Evolutionary conservation across 2,329 filamentous ascomycete genomes (phyloP).

Genomic region (Paramyrothecium sp.): DNA sequence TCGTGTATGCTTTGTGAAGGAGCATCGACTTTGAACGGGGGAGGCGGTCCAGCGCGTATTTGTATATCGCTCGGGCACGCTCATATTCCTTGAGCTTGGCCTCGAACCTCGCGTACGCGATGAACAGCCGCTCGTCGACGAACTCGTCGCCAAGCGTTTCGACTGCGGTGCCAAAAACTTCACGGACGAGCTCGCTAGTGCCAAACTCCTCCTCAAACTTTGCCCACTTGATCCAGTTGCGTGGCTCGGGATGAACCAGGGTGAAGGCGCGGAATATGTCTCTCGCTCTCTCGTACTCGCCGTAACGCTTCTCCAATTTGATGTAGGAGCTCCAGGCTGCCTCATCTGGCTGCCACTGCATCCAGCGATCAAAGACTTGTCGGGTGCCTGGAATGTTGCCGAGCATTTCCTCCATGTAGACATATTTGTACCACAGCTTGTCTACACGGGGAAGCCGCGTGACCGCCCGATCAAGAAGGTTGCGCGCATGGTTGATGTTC

Average conservation of each 20-base stretch:
- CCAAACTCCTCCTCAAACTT: slow-evolving; percentile 96
- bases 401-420: slow-evolving; percentile 97
- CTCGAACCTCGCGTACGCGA: slow-evolving; percentile 93
- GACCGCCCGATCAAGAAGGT: slow-evolving; percentile 91
- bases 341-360: slow-evolving; percentile 97
- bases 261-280: slow-evolving; percentile 90
- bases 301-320: slow-evolving; percentile 93
- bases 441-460: slow-evolving; percentile 87
- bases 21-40: slow-evolving; percentile 81
- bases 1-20: slow-evolving; percentile 92
- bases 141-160: slow-evolving; percentile 92
- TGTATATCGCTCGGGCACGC: slow-evolving; percentile 90
- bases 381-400: slow-evolving; percentile 90
- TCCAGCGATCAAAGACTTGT: slow-evolving; percentile 96
- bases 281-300: slow-evolving; percentile 86
- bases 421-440: slow-evolving; percentile 99
- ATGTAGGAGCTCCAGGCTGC: slow-evolving; percentile 95
- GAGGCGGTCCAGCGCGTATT: slow-evolving; percentile 89
- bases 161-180: slow-evolving; percentile 86
- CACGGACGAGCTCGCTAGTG: slow-evolving; percentile 84
- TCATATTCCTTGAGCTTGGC: slow-evolving; percentile 94
- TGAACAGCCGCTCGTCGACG: slow-evolving; percentile 93
- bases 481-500: slow-evolving; percentile 96
- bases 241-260: slow-evolving; percentile 86
- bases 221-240: slow-evolving; percentile 99